Conservation (phyloP, 2,329 filamentous ascomycete genomes). For the Mycosphaerella arachidis region DNA sequence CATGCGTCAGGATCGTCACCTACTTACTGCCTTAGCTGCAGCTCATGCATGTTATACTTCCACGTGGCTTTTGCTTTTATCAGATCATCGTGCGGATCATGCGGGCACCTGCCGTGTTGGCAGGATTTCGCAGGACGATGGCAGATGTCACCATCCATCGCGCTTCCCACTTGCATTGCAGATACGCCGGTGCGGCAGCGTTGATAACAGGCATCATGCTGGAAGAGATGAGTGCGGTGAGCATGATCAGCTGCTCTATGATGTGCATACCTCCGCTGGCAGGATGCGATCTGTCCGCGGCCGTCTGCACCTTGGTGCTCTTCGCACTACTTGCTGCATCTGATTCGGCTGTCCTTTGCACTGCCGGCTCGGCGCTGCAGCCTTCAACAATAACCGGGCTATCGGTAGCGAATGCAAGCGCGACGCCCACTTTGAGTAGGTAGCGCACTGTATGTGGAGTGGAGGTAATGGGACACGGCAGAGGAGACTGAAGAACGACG, state of each 20-base stretch:
- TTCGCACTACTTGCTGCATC: background rate
- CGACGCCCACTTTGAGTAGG: background rate
- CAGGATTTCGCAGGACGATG: too few species aligned
- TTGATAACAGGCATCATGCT: background rate
- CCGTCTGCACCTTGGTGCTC: background rate
- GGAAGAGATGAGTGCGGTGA: background rate
- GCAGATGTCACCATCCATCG: too few species aligned
- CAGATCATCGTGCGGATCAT: background rate
- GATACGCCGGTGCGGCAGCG: too few species aligned
- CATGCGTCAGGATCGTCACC: background rate
- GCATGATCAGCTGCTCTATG: background rate
- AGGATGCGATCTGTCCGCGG: background rate
- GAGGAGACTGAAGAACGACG: background rate
- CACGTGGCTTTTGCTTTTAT: background rate
- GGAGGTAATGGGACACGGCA: background rate
- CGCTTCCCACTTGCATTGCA: too few species aligned
- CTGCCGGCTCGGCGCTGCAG: background rate
- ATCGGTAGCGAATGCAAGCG: background rate
- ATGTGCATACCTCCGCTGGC: too few species aligned
- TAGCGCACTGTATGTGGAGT: background rate
- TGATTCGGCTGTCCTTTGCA: background rate
- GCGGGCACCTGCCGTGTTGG: background rate
- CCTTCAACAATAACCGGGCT: background rate
- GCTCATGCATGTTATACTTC: background rate
- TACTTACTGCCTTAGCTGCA: background rate